Base-by-base conservation (phyloP, 192 early-diverging fungal genomes). In the Backusella psychrophila region DNA sequence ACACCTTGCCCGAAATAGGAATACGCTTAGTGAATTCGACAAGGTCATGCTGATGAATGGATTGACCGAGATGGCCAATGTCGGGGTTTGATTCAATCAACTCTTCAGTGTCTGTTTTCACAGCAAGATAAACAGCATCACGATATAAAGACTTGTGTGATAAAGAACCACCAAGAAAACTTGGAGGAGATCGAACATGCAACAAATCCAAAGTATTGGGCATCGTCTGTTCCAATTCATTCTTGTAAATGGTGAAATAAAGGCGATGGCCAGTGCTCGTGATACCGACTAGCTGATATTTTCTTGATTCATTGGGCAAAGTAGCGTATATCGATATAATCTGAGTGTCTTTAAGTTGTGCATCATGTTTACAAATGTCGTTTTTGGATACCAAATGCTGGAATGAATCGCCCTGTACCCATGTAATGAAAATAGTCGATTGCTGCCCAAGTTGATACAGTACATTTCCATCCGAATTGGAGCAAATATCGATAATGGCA, bases 1-100 rank as follows among this genome's bases (percentile, higher is more conserved):
- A 93, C 2, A 94, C 93, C 72, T 93, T 94, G 21, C 96, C 96
- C 68, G 94, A 91, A 19, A 96, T 76, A 12, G 85, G 84, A 38
- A 85, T 70, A 19, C 80, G 70, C 42, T 86, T 83, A 3, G 79
- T 79, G 31, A 86, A 77, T 81, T 91, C 90, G 11, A 76, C 77
- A 69, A 91, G 73, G 19, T 21, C 59, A 33, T 33, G 2, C 3
- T 67, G 42, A 33, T 15, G 69, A 3, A 21, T 49, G n/a, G 80
- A 76, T 4, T 82, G 75, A 34, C 84, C 82, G 2, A 90, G 82
- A 65, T 81, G 85, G 19, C 93, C 93, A 56, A 89, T 85, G 59
- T 95, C 89, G 6, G 92, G 89, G 90, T 83, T 63, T 26, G 56
- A 11, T 42, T 29, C 41, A 8, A 46, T 72, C 29, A 31, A 11